Evolutionary conservation across 441 rosid genomes (phyloP).

Genomic region (Populus hybrid): DNA sequence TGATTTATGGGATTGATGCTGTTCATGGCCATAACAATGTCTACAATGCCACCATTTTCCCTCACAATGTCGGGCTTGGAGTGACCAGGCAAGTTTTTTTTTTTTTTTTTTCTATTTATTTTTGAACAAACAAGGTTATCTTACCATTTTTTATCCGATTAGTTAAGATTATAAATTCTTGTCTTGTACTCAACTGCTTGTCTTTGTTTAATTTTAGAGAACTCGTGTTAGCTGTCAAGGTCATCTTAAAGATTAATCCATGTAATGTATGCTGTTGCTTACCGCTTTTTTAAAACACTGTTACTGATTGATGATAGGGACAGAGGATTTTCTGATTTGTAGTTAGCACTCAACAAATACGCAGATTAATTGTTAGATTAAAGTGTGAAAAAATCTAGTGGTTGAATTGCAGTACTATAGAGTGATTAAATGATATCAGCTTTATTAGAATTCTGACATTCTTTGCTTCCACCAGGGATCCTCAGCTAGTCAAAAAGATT

Average conservation of each 20-base stretch:
- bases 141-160: neutral
- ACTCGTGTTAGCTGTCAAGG: neutral
- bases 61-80: conserved; percentile 90
- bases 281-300: neutral
- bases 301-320: neutral
- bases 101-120: neutral
- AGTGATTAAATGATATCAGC: neutral
- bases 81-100: conserved; percentile 53
- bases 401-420: neutral
- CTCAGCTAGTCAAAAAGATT: conserved; percentile 48
- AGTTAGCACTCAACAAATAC: neutral
- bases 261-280: neutral
- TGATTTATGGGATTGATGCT: conserved; percentile 82
- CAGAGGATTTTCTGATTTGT: neutral
- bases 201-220: neutral
- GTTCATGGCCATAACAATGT: conserved; percentile 80
- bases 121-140: neutral
- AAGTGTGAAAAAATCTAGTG: neutral
- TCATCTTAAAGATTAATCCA: neutral
- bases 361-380: neutral
- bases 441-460: neutral
- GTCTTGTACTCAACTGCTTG: neutral
- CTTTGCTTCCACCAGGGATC: conserved; percentile 35
- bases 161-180: neutral
- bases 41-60: conserved; percentile 76